Percentiles rank a stretch among this genome's conserved stretches.
Evolutionary conservation across 2,329 filamentous ascomycete genomes (phyloP).

Genomic region (Fusarium torulosum): DNA sequence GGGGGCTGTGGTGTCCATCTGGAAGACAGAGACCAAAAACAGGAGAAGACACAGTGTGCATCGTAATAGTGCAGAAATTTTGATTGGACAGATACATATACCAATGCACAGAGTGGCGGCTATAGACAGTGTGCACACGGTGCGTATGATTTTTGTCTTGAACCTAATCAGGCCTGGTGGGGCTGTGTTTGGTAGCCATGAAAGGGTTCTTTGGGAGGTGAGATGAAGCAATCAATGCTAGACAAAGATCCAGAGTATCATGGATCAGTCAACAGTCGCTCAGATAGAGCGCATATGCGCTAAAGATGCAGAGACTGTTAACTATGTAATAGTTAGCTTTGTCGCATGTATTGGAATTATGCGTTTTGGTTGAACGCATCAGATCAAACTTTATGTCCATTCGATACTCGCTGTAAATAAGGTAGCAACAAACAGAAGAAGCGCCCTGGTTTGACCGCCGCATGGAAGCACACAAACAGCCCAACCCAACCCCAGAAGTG

Average conservation of each 20-base stretch:
- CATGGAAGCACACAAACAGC: conserved; percentile 13
- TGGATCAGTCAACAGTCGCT: background rate
- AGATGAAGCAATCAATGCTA: conserved; percentile 19
- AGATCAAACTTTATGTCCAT: background rate
- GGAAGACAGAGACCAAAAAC: conserved; percentile 3
- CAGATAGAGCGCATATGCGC: background rate
- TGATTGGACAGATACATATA: conserved; percentile 18
- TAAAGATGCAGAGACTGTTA: too few relatives aligned
- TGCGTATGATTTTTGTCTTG: conserved; percentile 14
- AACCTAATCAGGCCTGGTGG: conserved; percentile 12
- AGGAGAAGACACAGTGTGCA: conserved; percentile 27
- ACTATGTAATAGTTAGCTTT: background rate
- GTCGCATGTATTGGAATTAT: background rate
- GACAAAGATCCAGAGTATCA: background rate
- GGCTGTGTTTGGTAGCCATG: background rate
- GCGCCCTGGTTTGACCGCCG: too few relatives aligned
- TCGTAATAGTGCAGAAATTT: background rate
- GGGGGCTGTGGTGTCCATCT: conserved; percentile 30
- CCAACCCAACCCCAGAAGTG: conserved; percentile 27
- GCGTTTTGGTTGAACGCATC: background rate
- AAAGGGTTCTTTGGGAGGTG: conserved; percentile 24
- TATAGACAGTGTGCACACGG: conserved; percentile 25
- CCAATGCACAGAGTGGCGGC: conserved; percentile 4
- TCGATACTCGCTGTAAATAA: background rate
- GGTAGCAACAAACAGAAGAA: conserved; percentile 15